These are phyloP conservation scores for Pseudogymnoascus sp. DNA, from an alignment of 2,329 filamentous ascomycete species.

Conservation along the genomic window DNA sequence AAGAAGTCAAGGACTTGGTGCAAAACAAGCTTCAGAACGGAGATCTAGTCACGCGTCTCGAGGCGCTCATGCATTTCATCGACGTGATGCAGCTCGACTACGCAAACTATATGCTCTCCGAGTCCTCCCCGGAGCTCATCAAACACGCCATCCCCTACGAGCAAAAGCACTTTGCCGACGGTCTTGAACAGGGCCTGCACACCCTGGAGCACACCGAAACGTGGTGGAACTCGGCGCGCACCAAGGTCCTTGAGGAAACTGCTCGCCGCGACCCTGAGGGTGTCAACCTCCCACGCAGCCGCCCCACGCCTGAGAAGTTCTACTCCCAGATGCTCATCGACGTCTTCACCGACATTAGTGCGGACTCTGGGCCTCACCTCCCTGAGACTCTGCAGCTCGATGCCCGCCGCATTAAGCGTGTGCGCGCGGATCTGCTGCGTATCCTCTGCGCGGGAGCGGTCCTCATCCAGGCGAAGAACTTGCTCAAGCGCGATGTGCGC, in stretches of 20 bases:
- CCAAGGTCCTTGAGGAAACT: conserved; percentile 57
- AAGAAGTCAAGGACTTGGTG: conserved; percentile 60
- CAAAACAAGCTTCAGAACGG: conserved; percentile 52
- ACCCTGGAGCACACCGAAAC: conserved; percentile 51
- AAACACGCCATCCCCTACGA: conserved; percentile 67
- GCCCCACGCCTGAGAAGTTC: conserved; percentile 59
- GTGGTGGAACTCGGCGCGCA: conserved; percentile 58
- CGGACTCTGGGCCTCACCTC: conserved; percentile 34
- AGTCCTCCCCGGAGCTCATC: conserved; percentile 62
- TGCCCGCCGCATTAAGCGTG: conserved; percentile 49
- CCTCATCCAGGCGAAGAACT: conserved; percentile 71
- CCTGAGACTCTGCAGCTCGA: conserved; percentile 72
- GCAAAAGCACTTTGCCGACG: conserved; percentile 59
- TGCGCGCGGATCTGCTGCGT: conserved; percentile 49
- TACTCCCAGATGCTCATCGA: conserved; percentile 71
- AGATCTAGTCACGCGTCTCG: conserved; percentile 65
- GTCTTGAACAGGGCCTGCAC: conserved; percentile 47
- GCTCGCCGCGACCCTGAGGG: conserved; percentile 61
- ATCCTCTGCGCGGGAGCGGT: conserved; percentile 69
- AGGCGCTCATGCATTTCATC: conserved; percentile 66
- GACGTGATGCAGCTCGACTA: conserved; percentile 74
- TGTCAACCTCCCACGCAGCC: conserved; percentile 51
- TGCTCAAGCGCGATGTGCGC: conserved; percentile 72
- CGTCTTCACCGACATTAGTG: conserved; percentile 59
- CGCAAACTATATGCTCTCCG: conserved; percentile 69